phyloP scores from a whole-genome alignment of 1,284 basidiomycete genomes.

The Cutaneotrichosporon sp. region DNA sequence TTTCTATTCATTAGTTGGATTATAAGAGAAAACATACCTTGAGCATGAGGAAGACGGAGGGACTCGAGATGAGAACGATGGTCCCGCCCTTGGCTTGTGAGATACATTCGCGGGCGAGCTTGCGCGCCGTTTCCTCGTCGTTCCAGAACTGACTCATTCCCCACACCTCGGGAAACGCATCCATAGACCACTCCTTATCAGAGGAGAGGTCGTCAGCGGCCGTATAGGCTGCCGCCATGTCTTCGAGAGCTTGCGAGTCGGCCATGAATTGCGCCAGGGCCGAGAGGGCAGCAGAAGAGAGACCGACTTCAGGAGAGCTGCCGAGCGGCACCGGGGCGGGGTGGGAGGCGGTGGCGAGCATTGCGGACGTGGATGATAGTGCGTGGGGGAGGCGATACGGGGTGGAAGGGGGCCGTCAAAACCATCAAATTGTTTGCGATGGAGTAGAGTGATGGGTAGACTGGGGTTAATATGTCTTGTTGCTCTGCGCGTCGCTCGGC shows the following conservation, averaged over 20 bases:
- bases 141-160: conserved; percentile 26
- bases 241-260: conserved; percentile 3
- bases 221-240: conserved; percentile 1
- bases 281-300: neutral
- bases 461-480: neutral
- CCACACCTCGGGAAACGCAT: conserved; percentile 21
- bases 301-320: conserved; percentile 6
- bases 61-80: conserved; percentile 16
- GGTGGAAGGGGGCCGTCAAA: conserved; percentile 4
- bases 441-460: neutral
- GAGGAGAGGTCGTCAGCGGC: conserved; percentile 6
- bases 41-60: conserved; percentile 15
- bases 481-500: neutral
- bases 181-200: conserved; percentile 9
- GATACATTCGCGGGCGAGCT: conserved; percentile 14
- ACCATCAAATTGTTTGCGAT: conserved; percentile 1
- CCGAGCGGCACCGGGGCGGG: neutral
- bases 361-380: conserved; percentile 2
- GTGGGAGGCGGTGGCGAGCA: conserved; percentile 7
- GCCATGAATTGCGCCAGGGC: conserved; percentile 1
- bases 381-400: neutral
- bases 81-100: conserved; percentile 12
- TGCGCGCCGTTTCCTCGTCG: conserved; percentile 13
- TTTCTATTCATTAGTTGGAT: conserved; percentile 11
- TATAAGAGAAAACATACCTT: conserved; percentile 10